Base-by-base conservation (phyloP, 495 filamentous ascomycete genomes). In the Neurospora cerealis region DNA sequence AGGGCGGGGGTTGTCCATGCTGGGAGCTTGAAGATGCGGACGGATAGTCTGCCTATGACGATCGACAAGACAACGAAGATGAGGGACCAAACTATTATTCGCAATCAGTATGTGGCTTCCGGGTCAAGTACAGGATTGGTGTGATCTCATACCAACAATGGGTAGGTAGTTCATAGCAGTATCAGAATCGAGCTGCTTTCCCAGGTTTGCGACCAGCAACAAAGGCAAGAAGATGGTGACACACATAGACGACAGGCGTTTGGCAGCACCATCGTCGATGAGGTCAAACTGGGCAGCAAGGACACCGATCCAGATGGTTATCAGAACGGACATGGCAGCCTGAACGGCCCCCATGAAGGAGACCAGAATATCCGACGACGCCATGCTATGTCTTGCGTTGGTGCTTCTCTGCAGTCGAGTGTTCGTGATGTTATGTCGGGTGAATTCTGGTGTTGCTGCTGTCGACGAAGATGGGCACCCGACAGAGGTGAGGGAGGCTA, bases 291-390 rank as follows among this genome's bases (percentile, higher is more conserved):
- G 85, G 5, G 87, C 87, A 0, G 88, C 87, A 11, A 89, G 62
- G 6, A 89, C 87, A 54, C 92, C 92, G 75, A 88, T 92, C 32
- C 79, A 81, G 66, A 94, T 89, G 39, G 91, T 91, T 8, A 94
- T 81, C 0, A 93, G 83, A 0, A 94, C 91, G 2, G 91, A 90
- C 38, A 93, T 77, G 38, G 86, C 88, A 36, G 92, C 92, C 78
- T 94, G 91, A 11, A 94, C 79, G 24, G 91, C 91, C 1, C 89
- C 91, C 3, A 93, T 75, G 73, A 93, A 91, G 32, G 91, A 88
- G 37, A 80, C 73, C 37, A 82, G 70, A n/a, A 83, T 76, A 17
- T 78, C 80, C 1, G 73, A 42, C 6, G 76, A 73, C 13, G 74
- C 74, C 74, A 75, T 75, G 24, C 39, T 17, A 54, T 48, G 4